Evolutionary conservation across 2,329 filamentous ascomycete genomes (phyloP).

Genomic region (Verticillium zaregamsianum): DNA sequence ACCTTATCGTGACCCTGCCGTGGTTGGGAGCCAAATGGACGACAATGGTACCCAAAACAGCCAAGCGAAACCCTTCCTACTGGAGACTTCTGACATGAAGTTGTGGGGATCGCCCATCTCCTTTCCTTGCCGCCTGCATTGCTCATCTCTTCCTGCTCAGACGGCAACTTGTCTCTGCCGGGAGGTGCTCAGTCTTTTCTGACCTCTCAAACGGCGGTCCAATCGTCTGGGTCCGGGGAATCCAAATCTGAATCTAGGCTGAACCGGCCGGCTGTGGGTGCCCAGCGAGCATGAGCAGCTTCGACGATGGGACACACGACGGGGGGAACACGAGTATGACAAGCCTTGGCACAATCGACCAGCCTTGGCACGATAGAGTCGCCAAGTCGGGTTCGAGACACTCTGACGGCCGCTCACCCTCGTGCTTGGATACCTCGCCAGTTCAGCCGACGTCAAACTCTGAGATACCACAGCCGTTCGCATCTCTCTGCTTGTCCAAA

Average conservation of each 20-base stretch:
- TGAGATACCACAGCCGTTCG: neutral
- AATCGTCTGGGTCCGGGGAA: neutral
- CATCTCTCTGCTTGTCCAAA: neutral
- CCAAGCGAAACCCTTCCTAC: neutral
- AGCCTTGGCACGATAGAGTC: too few species aligned
- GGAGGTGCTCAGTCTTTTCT: neutral
- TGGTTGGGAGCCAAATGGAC: neutral
- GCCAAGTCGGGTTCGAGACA: too few species aligned
- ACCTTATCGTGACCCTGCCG: neutral
- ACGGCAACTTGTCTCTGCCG: neutral
- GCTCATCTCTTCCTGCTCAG: neutral
- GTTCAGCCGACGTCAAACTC: neutral
- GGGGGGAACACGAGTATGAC: too few species aligned
- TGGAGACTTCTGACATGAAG: too few species aligned
- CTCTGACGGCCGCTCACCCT: too few species aligned
- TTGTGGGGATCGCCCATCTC: too few species aligned
- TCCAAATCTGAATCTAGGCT: too few species aligned
- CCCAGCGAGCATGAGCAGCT: too few species aligned
- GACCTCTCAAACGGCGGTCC: neutral
- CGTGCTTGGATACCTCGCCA: too few species aligned
- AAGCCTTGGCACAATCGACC: too few species aligned
- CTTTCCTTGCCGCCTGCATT: neutral
- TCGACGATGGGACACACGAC: too few species aligned
- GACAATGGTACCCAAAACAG: neutral
- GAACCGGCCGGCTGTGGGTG: too few species aligned